Evolutionary conservation across 1,284 basidiomycete species (phyloP), one percentile per base, ranked within the genome.

Genomic region (Rhodotorula sp.): DNA sequence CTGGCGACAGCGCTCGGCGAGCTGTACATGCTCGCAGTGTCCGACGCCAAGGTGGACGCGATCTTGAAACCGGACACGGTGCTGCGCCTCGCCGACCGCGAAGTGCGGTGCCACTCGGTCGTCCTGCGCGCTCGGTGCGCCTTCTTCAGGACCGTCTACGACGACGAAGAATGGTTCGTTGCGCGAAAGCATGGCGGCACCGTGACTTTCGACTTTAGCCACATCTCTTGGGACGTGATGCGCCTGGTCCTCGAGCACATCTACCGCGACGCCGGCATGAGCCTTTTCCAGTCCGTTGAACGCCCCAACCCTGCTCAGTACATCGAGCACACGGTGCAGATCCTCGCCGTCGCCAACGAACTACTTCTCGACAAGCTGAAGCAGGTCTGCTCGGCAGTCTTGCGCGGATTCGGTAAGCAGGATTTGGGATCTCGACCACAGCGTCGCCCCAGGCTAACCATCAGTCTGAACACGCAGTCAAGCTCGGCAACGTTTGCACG

Each of bases 291-390:
- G 58, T 84, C 85, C 26, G 82, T 92, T 39, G 90, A 90, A 71
- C 89, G 88, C 43, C 81, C 86, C 51, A 87, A 87, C 0, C 82
- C 89, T 16, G 93, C 98, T 74, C 88, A 91, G 59, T 85, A 92
- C 62, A 81, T 98, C 70, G 91, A 95, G 75, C 92, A 95, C 77
- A 86, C 94, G 79, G 93, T 96, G 74, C 88, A 91, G 56, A 89
- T 98, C 26, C 87, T 97, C 80, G 89, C 90, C 31, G 89, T 88
- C 18, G 92, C 94, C 47, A 95, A 92, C 76, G 94, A 98, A 81
- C 83, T 98, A 3, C 85, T 97, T 31, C 85, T 98, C 31, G 91
- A 93, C 77, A 89, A 90, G 34, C 87, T 98, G 15, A 87, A 93
- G 67, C 85, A 92, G 4, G 83, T 97, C 16, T 96, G 93, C 82